These are phyloP conservation scores for Fraxinus albicans DNA, from an alignment of 305 asterid species.

Conservation along the genomic window DNA sequence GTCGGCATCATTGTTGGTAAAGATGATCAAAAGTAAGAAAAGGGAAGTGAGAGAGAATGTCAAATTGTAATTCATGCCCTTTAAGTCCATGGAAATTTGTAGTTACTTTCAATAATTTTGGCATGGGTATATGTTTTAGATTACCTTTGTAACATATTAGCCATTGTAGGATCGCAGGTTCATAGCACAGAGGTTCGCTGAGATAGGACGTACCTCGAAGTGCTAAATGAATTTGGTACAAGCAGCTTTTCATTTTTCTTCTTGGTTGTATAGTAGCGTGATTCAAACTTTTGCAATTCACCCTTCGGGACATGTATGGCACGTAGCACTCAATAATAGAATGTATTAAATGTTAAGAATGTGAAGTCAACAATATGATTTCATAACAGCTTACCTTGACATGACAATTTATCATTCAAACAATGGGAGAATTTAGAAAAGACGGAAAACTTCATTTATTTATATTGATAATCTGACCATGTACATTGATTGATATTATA, in stretches of 20 bases:
- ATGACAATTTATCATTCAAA: not conserved
- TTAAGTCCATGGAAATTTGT: not conserved
- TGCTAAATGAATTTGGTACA: not conserved
- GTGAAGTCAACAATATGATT: not conserved
- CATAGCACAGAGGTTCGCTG: not conserved
- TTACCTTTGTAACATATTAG: not conserved
- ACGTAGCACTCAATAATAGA: not conserved
- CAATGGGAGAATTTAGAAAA: not conserved
- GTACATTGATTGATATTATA: no score
- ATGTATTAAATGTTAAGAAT: not conserved
- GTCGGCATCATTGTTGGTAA: conserved; percentile 47
- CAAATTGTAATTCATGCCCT: not conserved
- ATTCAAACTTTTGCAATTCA: not conserved
- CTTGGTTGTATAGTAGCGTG: not conserved
- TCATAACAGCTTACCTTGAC: not conserved
- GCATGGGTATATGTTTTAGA: not conserved
- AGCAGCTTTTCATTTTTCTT: not conserved
- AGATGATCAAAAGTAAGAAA: conserved; percentile 30
- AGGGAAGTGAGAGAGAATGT: not conserved
- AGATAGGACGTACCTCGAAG: not conserved
- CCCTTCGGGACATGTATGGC: not conserved
- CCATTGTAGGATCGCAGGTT: not conserved
- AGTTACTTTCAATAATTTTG: not conserved
- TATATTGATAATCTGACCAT: no score
- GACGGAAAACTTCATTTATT: no score